Evolutionary conservation across 352 stramenopile species (phyloP), one percentile per base, ranked within the genome.

Genomic region (Elongisporangium anandrum): DNA sequence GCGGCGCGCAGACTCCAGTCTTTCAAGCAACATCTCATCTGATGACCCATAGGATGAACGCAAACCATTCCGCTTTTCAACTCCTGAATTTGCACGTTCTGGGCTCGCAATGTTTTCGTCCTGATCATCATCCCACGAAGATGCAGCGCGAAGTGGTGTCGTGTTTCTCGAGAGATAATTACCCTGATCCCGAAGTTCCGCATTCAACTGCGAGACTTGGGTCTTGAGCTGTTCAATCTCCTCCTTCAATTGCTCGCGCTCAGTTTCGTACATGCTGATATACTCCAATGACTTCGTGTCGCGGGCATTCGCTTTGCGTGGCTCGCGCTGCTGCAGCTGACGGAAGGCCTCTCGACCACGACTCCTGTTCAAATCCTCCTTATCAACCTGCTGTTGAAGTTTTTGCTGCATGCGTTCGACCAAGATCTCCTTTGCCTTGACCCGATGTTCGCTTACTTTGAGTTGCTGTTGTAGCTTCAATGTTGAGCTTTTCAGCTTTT

Each of bases 381-480:
- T 90, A 61, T 92, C 79, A 12, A 89, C 71, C 47, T 92, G 77
- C 60, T 91, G 78, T 58, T 92, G 77, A 4, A 96, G 56, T 29
- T 94, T 96, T 20, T 84, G 64, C 55, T 95, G 85, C 68, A 96
- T 86, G 13, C 73, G 77, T 26, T 96, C 81, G 0, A 94, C 69
- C 0, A 92, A 63, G 12, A 87, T 69, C 47, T 96, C 87, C 57
- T 95, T 96, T 3, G 86, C 85, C 61, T 93, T 93, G 5, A 96
- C 87, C 4, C 86, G 77, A 22, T 95, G 87, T 50, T 96, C 86
- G 51, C 83, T 94, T 4, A 93, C 79, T 60, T 92, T 92, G 1
- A 96, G 63, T 59, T 96, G 85, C 53, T 95, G 87, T 63, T 93
- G 75, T 20, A 94, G 66, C 38, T 81, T 81, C 10, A 86, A 50